A percentile compares a stretch with the other conserved stretches of the same genome.
These are phyloP conservation scores for Rhodotorula toruloides DNA, from an alignment of 768 basidiomycete genomes.

Conservation along the genomic window DNA sequence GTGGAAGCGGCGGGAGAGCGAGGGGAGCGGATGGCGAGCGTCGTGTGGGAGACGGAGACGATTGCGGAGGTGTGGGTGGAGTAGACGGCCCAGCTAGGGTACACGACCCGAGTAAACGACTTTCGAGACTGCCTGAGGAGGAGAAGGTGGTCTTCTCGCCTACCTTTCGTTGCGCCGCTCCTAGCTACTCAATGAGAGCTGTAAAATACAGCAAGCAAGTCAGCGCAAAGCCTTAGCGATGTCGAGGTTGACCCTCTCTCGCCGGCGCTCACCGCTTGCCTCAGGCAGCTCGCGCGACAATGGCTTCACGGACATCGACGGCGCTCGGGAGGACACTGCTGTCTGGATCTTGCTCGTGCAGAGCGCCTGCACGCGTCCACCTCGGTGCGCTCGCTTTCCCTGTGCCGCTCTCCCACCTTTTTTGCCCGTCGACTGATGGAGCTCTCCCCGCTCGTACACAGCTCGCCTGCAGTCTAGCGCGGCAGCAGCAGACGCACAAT, in stretches of 20 bases:
- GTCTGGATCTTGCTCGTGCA: slow-evolving; percentile 2
- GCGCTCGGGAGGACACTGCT: not conserved
- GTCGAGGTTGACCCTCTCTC: too few species aligned
- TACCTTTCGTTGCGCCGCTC: too few species aligned
- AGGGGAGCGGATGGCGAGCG: not conserved
- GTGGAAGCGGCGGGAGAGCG: not conserved
- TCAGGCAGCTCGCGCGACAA: too few species aligned
- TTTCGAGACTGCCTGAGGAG: not conserved
- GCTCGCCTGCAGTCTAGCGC: slow-evolving; percentile 3
- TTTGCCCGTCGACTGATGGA: not conserved
- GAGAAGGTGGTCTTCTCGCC: not conserved
- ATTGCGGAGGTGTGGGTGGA: slow-evolving; percentile 7
- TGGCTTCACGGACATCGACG: not conserved
- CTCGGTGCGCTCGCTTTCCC: not conserved
- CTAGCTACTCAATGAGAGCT: too few species aligned
- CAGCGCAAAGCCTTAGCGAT: too few species aligned
- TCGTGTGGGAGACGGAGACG: not conserved
- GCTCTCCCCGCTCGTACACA: not conserved
- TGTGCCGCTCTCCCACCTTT: not conserved
- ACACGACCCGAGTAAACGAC: not conserved
- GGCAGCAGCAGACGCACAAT: not conserved
- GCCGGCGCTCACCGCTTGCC: too few species aligned
- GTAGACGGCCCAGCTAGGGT: not conserved
- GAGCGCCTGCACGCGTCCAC: not conserved
- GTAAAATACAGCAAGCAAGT: too few species aligned